Percentiles rank a stretch among this genome's conserved stretches.
Evolutionary conservation across 2,329 filamentous ascomycete genomes (phyloP).

Genomic region (Annulohypoxylon truncatum): DNA sequence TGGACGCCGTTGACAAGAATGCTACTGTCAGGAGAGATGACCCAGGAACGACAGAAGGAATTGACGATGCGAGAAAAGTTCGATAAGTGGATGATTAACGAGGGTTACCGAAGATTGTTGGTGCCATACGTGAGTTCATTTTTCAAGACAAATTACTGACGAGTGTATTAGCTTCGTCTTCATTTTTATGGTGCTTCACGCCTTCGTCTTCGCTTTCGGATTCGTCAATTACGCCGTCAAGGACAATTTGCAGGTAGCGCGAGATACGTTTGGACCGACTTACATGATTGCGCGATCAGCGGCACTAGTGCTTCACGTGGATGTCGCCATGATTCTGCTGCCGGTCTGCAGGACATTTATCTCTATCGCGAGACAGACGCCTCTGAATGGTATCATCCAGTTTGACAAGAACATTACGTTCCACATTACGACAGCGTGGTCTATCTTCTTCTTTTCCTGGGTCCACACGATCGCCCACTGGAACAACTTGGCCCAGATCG

Average conservation of each 20-base stretch:
- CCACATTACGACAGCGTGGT: slow-evolving; percentile 87
- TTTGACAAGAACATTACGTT: slow-evolving; percentile 93
- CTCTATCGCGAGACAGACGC: slow-evolving; percentile 81
- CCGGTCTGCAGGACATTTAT: slow-evolving; percentile 88
- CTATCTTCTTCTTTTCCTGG: slow-evolving; percentile 89
- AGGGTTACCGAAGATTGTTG: slow-evolving; percentile 83
- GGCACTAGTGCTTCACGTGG: slow-evolving; percentile 82
- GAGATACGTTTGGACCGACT: slow-evolving; percentile 77
- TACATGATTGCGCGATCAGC: slow-evolving; percentile 81
- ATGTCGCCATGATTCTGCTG: slow-evolving; percentile 81
- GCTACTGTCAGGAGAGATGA: slow-evolving; percentile 86
- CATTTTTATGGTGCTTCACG: slow-evolving; percentile 78
- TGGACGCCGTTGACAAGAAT: slow-evolving; percentile 86
- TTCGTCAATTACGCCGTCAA: slow-evolving; percentile 85
- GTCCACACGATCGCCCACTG: slow-evolving; percentile 87
- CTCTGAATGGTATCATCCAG: slow-evolving; percentile 86
- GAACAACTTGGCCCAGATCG: slow-evolving; percentile 85
- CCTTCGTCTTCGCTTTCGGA: slow-evolving; percentile 81
- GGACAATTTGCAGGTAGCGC: slow-evolving; percentile 74
- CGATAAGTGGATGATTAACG: slow-evolving; percentile 90
- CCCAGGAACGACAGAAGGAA: slow-evolving; percentile 75
- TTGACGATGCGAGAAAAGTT: slow-evolving; percentile 78
- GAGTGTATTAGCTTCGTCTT: slow-evolving; percentile 73
- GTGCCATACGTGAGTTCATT: slow-evolving; percentile 51
- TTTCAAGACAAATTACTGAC: slow-evolving; percentile 40